A percentile compares a stretch with the other conserved stretches of the same genome.
phyloP scores from a whole-genome alignment of 148 eudicot species.

The Chenopodium berlandieri region DNA sequence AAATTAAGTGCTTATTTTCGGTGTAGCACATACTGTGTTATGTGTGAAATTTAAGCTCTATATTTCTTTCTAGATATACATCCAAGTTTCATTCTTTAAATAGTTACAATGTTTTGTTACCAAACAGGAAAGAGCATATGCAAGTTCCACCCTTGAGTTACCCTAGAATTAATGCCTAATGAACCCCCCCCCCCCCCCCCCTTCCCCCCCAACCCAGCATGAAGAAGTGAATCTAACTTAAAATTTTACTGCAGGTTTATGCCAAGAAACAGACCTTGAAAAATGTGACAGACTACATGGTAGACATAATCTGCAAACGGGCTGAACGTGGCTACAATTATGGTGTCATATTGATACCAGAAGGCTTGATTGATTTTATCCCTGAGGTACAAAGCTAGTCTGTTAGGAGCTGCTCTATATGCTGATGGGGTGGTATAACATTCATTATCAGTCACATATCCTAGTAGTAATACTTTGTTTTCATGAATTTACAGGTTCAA shows the following conservation, averaged over 20 bases:
- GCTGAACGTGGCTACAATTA: slow-evolving; percentile 80
- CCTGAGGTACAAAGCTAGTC: slow-evolving; percentile 62
- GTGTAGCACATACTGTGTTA: not conserved
- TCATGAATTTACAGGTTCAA: slow-evolving; percentile 64
- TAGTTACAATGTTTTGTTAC: not conserved
- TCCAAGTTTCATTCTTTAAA: not conserved
- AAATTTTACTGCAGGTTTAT: slow-evolving; percentile 63
- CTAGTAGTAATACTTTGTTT: not conserved
- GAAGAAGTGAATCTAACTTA: not conserved
- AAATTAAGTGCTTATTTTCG: not conserved
- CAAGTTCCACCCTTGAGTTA: too few relatives aligned
- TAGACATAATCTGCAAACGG: slow-evolving; percentile 84
- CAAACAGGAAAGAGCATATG: not conserved
- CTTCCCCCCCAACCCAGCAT: not conserved
- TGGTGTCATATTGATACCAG: slow-evolving; percentile 92
- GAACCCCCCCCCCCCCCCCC: not conserved
- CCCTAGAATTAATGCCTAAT: not conserved
- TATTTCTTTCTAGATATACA: not conserved
- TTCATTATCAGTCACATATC: not conserved
- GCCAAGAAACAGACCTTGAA: slow-evolving; percentile 82
- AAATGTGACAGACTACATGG: slow-evolving; percentile 84
- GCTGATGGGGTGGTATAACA: not conserved
- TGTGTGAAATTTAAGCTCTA: not conserved
- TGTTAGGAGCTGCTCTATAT: not conserved
- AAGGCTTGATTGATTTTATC: slow-evolving; percentile 96